These are phyloP conservation scores for Fusarium falciforme DNA, from an alignment of 2,329 filamentous ascomycete genomes.

Conservation along the genomic window DNA sequence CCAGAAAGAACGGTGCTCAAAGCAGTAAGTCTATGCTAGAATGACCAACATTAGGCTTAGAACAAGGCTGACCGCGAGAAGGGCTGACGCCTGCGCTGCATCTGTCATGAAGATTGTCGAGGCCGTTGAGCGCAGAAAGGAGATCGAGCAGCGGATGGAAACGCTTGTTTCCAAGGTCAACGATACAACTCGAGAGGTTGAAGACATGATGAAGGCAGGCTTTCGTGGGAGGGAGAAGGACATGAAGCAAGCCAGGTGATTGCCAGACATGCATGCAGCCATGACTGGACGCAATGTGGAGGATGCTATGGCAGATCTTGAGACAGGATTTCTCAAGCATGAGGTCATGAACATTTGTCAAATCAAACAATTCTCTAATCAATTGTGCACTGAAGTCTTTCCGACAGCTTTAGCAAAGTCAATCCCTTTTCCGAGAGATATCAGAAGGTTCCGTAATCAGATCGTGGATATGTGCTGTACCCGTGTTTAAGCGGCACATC, in stretches of 20 bases:
- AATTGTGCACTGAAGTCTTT: neutral
- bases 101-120: constrained; percentile 35
- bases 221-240: constrained; percentile 45
- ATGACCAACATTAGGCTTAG: neutral
- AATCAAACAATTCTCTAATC: neutral
- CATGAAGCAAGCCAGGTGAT: constrained; percentile 14
- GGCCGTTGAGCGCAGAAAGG: constrained; percentile 37
- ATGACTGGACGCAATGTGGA: neutral
- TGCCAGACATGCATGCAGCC: neutral
- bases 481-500: constrained; percentile 8
- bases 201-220: constrained; percentile 46
- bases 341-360: neutral
- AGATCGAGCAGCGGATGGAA: constrained; percentile 45
- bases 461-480: neutral
- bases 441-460: neutral
- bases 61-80: constrained; percentile 9
- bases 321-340: neutral
- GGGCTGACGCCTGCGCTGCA: constrained; percentile 26
- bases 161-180: constrained; percentile 37
- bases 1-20: constrained; percentile 37
- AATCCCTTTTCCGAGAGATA: neutral
- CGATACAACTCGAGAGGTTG: constrained; percentile 35
- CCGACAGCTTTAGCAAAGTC: neutral
- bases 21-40: constrained; percentile 31
- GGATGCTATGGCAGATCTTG: neutral